A percentile compares a stretch with the other conserved stretches of the same genome.
Conservation (phyloP, 176 grass and related monocot genomes). For the Oryza officinalis region DNA sequence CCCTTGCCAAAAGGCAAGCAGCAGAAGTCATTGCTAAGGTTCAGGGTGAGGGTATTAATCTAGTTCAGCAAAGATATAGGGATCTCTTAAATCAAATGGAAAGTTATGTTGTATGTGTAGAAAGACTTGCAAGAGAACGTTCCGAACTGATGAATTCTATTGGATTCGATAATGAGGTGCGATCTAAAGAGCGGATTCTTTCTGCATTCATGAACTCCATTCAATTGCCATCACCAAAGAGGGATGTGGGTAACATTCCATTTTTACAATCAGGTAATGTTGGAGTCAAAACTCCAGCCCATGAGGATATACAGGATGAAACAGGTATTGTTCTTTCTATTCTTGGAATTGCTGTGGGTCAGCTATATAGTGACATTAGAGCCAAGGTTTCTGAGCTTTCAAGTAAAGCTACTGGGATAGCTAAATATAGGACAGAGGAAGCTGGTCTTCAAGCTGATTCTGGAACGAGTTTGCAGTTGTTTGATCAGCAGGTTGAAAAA, state of each 20-base stretch:
- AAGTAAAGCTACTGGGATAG: slow-evolving; percentile 50
- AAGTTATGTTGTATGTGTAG: slow-evolving; percentile 62
- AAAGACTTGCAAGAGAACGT: slow-evolving; percentile 67
- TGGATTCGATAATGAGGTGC: slow-evolving; percentile 69
- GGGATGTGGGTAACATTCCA: slow-evolving; percentile 44
- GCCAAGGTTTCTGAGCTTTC: slow-evolving; percentile 64
- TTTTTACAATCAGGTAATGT: slow-evolving; percentile 32
- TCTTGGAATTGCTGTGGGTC: slow-evolving; percentile 63
- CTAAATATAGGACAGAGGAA: slow-evolving; percentile 45
- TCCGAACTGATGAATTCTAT: slow-evolving; percentile 84
- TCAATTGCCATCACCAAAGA: slow-evolving; percentile 60
- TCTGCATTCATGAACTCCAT: slow-evolving; percentile 73
- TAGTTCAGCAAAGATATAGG: slow-evolving; percentile 69
- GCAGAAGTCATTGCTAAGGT: slow-evolving; percentile 81
- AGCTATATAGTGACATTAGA: slow-evolving; percentile 64
- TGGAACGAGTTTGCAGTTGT: slow-evolving; percentile 50
- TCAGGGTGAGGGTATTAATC: slow-evolving; percentile 70
- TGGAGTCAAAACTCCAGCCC: slow-evolving; percentile 40
- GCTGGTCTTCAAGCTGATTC: slow-evolving; percentile 51
- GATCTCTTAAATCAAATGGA: slow-evolving; percentile 88
- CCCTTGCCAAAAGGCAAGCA: slow-evolving; percentile 80
- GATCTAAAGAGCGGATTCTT: slow-evolving; percentile 74
- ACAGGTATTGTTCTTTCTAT: slow-evolving; percentile 62
- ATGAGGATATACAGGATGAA: slow-evolving; percentile 60
- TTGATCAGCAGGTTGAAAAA: slow-evolving; percentile 92